Base-by-base conservation (phyloP, 345 rosid species). In the Ailanthus altissimus region DNA sequence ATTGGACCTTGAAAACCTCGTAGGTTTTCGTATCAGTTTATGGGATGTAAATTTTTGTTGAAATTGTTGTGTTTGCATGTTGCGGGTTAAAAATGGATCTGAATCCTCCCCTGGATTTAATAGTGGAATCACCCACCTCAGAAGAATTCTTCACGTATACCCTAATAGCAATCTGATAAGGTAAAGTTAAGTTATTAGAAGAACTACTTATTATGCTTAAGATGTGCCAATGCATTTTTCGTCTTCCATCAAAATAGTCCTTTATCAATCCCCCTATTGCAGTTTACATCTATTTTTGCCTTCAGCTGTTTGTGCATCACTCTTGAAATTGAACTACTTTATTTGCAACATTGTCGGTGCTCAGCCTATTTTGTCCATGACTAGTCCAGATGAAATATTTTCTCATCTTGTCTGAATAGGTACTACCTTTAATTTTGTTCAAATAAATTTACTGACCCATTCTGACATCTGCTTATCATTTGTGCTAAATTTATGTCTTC, bases 101-200 rank as follows among this genome's bases (percentile, higher is more conserved):
- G 91, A 81, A 61, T 81, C 81, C 53, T 67, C 64, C 79, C 94
- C 92, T 82, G 93, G 93, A 77, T 89, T 79, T 87, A 89, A 79
- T 67, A 86, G 81, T 76, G 99, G 94, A 81, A 77, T 90, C 76
- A 79, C 78, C 15, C 97, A 96, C 84, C 94, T 96, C 67, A 91
- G 84, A 75, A 93, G 86, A 84, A 88, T 88, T 67, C 89, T 96
- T 81, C 99, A 93, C 75, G 79, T 86, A 85, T 89, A 75, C 76
- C 99, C 99, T 56, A 86, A 85, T 70, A 91, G 98, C 79, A 81
- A 70, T 84, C 82, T 91, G 87, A 77, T 96, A 57, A 93, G 98
- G 99, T 91, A 84, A 74, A 20, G 57, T 23, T 51, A 23, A 67
- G 38, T 73, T 73, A n/a, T 54, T 71, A 66, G 50, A 38, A 47